Evolutionary conservation across 208 protist species (phyloP), one percentile per base, ranked within the genome.

Genomic region (Crithidia acanthocephali): DNA sequence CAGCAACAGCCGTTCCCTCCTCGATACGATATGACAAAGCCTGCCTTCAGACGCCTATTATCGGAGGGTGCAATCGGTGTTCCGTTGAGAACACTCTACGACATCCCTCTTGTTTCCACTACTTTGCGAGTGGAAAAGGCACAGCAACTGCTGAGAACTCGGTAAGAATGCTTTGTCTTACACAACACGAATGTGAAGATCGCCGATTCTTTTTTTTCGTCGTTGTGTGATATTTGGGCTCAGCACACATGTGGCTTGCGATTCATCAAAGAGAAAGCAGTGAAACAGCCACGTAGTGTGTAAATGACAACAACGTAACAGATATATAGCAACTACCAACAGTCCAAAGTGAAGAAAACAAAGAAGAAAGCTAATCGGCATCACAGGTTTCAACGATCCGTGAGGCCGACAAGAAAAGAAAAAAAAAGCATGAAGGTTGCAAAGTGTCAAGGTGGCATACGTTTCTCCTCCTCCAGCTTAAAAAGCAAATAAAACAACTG

Each of bases 221-320:
- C n/a, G n/a, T n/a, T n/a, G n/a, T 50, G 6, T 50, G 10, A n/a
- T 22, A 22, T 50, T n/a, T 22, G 2, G 52, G 28, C 6, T 27
- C 42, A 23, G 61, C 44, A 72, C 30, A 52, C 11, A 40, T 37
- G 33, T 16, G n/a, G 59, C 23, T 15, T n/a, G 71, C 35, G 35
- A 57, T 3, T 58, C 44, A 30, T 25, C 30, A 48, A 73, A 65
- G 16, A 22, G 56, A 70, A 60, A 77, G 65, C 18, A 68, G 60
- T 30, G 45, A 64, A 68, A 67, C 32, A 2, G 4, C 20, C 33
- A 66, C n/a, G 57, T 22, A 58, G n/a, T n/a, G n/a, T n/a, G n/a
- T n/a, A n/a, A n/a, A n/a, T 15, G 2, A 30, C 7, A 53, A 67
- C 27, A 61, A 51, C 40, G 55, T 60, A 7, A 27, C 13, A 57